These are phyloP conservation scores for Penicillium sp. DNA, from an alignment of 2,329 filamentous ascomycete species.

Conservation along the genomic window DNA sequence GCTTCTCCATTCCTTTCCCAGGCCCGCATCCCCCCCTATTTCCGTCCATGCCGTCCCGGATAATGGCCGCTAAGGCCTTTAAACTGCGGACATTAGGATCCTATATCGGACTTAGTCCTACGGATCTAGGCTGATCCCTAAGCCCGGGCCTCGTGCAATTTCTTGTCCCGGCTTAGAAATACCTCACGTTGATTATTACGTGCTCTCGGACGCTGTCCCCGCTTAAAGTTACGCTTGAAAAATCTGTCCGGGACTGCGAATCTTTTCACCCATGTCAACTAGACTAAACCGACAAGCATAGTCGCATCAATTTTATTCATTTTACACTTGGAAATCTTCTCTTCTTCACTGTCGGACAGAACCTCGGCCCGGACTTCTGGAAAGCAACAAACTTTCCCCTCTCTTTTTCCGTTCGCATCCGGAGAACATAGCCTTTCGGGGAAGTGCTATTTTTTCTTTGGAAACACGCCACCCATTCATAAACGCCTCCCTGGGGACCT, in stretches of 20 bases:
- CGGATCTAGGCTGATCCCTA: neutral
- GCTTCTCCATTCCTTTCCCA: slow-evolving; percentile 1
- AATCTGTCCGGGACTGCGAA: neutral
- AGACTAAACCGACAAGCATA: neutral
- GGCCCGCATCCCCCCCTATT: neutral
- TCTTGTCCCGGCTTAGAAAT: slow-evolving; percentile 11
- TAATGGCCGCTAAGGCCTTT: slow-evolving; percentile 1
- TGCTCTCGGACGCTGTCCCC: slow-evolving; percentile 9
- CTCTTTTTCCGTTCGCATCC: slow-evolving; percentile 11
- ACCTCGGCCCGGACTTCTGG: neutral
- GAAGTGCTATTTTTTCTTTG: neutral
- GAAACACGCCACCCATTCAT: slow-evolving; percentile 8
- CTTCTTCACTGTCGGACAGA: neutral
- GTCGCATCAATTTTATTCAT: neutral
- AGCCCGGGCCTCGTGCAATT: neutral
- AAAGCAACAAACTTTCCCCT: neutral
- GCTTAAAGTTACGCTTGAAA: neutral
- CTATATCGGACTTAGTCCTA: slow-evolving; percentile 10
- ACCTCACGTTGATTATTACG: slow-evolving; percentile 8
- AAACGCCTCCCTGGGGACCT: neutral
- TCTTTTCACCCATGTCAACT: neutral
- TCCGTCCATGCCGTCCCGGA: neutral
- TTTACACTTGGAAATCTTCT: neutral
- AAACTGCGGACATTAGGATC: slow-evolving; percentile 5
- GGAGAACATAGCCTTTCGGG: slow-evolving; percentile 9